These are phyloP conservation scores for Colletotrichum brevisporum DNA, from an alignment of 2,329 filamentous ascomycete species.

Conservation along the genomic window DNA sequence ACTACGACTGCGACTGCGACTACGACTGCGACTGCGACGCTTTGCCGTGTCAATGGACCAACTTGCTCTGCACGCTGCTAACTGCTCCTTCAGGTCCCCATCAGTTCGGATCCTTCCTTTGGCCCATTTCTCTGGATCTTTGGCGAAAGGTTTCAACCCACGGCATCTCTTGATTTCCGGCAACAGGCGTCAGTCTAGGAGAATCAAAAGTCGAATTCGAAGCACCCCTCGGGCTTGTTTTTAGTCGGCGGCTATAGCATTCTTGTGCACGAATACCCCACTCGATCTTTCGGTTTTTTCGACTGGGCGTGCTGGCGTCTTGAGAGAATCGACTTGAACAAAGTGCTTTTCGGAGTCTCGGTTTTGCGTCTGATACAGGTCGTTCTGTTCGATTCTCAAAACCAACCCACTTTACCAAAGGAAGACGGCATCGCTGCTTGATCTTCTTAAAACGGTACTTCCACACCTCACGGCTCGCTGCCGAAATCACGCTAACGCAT, in stretches of 20 bases:
- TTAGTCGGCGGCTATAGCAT: conserved; percentile 40
- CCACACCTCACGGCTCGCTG: not conserved
- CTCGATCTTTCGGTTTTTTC: conserved; percentile 42
- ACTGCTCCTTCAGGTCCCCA: conserved; percentile 26
- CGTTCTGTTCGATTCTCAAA: conserved; percentile 50
- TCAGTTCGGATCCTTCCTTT: conserved; percentile 38
- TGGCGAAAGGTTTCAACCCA: conserved; percentile 49
- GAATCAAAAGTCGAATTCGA: conserved; percentile 41
- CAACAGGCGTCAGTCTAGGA: conserved; percentile 39
- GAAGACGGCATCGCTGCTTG: conserved; percentile 7
- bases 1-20: too few relatives aligned
- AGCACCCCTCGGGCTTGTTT: conserved; percentile 41
- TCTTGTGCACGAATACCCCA: conserved; percentile 39
- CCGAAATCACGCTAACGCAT: not conserved
- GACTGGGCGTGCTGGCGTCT: conserved; percentile 58
- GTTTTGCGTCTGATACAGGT: conserved; percentile 54
- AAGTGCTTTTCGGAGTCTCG: conserved; percentile 55
- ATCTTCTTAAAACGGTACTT: conserved; percentile 24
- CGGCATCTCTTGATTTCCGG: conserved; percentile 36
- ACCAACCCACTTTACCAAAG: conserved; percentile 40
- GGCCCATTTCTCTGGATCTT: conserved; percentile 47
- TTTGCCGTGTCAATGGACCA: not conserved
- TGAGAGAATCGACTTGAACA: conserved; percentile 53
- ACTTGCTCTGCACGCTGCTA: conserved; percentile 9
- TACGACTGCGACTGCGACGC: not conserved